Base-by-base conservation (phyloP, 2,329 filamentous ascomycete species). In the Penicillium sp. region DNA sequence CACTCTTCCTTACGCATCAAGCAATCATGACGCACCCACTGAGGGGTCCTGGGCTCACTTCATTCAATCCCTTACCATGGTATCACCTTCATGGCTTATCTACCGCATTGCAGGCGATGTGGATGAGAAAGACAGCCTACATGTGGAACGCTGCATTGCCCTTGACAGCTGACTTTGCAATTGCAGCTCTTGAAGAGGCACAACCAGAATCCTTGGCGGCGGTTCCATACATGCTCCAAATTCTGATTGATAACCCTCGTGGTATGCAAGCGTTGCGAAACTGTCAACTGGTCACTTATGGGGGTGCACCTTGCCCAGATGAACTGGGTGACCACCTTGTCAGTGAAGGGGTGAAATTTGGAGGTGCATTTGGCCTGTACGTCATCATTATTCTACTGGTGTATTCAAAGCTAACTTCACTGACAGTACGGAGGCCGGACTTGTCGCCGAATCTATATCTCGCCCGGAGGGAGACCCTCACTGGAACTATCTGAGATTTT, bases 401-500 rank as follows among this genome's bases (percentile, higher is more conserved):
- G 2, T 4, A 6, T 14, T 34, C 6, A 14, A 46, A 16, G 14
- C 46, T 62, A 40, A 67, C 60, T 40, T 62, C 8, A 36, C n/a
- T 24, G 0, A 22, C 38, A 77, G 75, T 49, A 77, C 76, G 7
- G 76, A 78, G 56, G 73, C 75, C 11, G 77, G 77, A 3, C 69
- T 77, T 5, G 69, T 76, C 2, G 75, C 74, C 11, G 75, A 77
- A 49, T 78, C 76, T 1, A 71, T 77, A 36, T 63, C 69, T 5
- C 72, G 75, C 9, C 70, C 71, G 2, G 65, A 64, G 3, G 67
- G 59, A 2, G 74, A 77, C 43, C 69, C 73, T 13, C 65, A 70
- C n/a, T 79, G 77, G 77, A 71, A 75, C 29, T 79, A 78, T 54
- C 54, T 79, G 45, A 64, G 68, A 13, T 73, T 74, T 16, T 77